phyloP scores from a whole-genome alignment of 2,329 filamentous ascomycete species.

The Ophiosphaerella herpotricha region DNA sequence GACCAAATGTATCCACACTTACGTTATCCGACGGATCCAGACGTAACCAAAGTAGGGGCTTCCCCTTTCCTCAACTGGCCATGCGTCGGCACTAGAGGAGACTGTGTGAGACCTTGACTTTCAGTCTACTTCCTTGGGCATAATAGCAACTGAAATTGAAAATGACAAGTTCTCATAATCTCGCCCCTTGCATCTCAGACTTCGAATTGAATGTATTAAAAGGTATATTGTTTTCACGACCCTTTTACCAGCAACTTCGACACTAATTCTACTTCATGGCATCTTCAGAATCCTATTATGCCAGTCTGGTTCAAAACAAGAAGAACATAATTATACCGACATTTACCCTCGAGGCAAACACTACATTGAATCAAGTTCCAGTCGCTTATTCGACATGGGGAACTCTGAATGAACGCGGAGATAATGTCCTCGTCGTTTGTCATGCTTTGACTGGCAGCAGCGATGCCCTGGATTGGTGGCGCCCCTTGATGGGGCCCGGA shows the following conservation, averaged over 20 bases:
- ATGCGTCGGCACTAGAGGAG: no score
- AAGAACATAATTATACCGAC: constrained; percentile 30
- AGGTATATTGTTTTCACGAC: neutral
- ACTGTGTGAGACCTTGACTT: no score
- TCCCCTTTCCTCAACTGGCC: no score
- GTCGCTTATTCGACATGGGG: constrained; percentile 45
- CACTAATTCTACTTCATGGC: constrained; percentile 5
- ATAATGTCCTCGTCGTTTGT: constrained; percentile 68
- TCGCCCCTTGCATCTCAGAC: no score
- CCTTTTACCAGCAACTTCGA: neutral
- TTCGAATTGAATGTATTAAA: no score
- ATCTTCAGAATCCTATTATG: constrained; percentile 25
- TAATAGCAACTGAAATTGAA: no score
- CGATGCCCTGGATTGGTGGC: constrained; percentile 63
- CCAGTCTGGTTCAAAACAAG: constrained; percentile 29
- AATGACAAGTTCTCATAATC: no score
- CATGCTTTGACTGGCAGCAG: constrained; percentile 61
- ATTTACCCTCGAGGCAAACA: constrained; percentile 35
- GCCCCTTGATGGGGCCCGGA: constrained; percentile 58
- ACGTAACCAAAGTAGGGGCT: no score
- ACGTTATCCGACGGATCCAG: no score
- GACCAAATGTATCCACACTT: no score
- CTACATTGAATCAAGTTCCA: constrained; percentile 26
- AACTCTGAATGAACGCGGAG: constrained; percentile 44
- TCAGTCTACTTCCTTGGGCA: no score